Base-by-base conservation (phyloP, 768 basidiomycete species). In the Naganishia vishniacii region DNA sequence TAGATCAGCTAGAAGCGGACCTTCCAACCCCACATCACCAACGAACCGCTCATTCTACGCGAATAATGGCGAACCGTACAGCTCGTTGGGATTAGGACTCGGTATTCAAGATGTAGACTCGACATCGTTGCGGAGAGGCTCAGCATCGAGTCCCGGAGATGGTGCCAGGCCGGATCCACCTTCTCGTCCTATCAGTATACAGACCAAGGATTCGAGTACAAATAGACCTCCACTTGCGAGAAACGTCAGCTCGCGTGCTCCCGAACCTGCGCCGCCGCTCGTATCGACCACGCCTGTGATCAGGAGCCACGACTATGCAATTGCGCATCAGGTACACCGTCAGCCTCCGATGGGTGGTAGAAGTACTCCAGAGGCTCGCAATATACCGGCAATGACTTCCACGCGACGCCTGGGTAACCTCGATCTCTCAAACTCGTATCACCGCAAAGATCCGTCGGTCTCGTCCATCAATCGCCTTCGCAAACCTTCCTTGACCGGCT, bases 221-320 rank as follows among this genome's bases (percentile, higher is more conserved):
- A 53, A 49, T 29, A 34, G 34, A 13, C 48, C 40, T 41, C 40
- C 48, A 0, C 18, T 32, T 2, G 40, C 44, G 29, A 23, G 32
- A 41, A 40, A 56, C 23, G 23, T 56, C 23, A 56, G 53, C 32
- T 47, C 44, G 15, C 37, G 47, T 9, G 59, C 65, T 12, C 40
- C 61, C 6, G 81, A 81, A 62, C 83, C 83, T 15, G 89, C 90
- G 0, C 89, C 89, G 16, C 91, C 91, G 0, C 81, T 91, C 6
- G 84, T 92, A 11, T 92, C 89, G 16, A 80, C 89, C 65, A 91
- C 89, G 0, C 89, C 89, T 34, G 91, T 88, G 32, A 85, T 88
- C 61, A 88, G 26, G 88, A 91, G 71, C 81, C 84, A 0, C 85
- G 86, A 16, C 84, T 87, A 0, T 88, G 89, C 67, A 80, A 82